A percentile compares a stretch with the other conserved stretches of the same genome.
Evolutionary conservation across 2,329 filamentous ascomycete genomes (phyloP).

Genomic region (Pseudogymnoascus sp.): DNA sequence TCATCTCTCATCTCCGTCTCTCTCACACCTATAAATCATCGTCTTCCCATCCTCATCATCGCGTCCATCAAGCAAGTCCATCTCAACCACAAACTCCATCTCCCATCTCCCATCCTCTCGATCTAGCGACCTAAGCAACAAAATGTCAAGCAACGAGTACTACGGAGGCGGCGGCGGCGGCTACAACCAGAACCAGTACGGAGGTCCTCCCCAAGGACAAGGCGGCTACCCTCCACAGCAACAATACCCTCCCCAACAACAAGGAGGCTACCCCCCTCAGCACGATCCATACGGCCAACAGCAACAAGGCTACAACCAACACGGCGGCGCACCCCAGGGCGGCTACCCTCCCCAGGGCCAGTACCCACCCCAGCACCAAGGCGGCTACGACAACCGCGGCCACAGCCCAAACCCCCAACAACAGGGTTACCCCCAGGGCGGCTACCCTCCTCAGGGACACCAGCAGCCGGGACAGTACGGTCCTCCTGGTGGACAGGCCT

Average conservation of each 20-base stretch:
- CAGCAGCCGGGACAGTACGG: slow-evolving; percentile 11
- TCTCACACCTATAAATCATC: slow-evolving; percentile 4
- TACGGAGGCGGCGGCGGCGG: slow-evolving; percentile 19
- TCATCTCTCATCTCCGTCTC: not conserved
- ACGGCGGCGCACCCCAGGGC: slow-evolving; percentile 1
- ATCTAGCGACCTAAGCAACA: slow-evolving; percentile 6
- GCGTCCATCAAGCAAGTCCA: not conserved
- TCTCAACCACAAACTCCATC: not conserved
- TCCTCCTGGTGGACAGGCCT: slow-evolving; percentile 9
- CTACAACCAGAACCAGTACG: slow-evolving; percentile 18
- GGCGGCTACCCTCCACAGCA: slow-evolving; percentile 16
- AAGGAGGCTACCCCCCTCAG: slow-evolving; percentile 10
- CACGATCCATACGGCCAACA: slow-evolving; percentile 8
- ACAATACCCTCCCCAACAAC: slow-evolving; percentile 13
- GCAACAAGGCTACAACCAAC: slow-evolving; percentile 2
- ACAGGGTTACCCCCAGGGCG: not conserved
- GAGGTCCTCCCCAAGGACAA: slow-evolving; percentile 16
- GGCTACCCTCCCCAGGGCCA: slow-evolving; percentile 21
- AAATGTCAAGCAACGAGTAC: slow-evolving; percentile 25
- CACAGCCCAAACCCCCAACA: slow-evolving; percentile 10
- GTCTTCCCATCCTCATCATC: slow-evolving; percentile 10
- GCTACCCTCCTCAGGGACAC: slow-evolving; percentile 10
- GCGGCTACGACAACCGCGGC: slow-evolving; percentile 17
- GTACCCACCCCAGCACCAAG: slow-evolving; percentile 17
- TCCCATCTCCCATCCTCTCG: not conserved